Evolutionary conservation across 2,329 filamentous ascomycete species (phyloP).

Genomic region (Ustilaginoidea virens): DNA sequence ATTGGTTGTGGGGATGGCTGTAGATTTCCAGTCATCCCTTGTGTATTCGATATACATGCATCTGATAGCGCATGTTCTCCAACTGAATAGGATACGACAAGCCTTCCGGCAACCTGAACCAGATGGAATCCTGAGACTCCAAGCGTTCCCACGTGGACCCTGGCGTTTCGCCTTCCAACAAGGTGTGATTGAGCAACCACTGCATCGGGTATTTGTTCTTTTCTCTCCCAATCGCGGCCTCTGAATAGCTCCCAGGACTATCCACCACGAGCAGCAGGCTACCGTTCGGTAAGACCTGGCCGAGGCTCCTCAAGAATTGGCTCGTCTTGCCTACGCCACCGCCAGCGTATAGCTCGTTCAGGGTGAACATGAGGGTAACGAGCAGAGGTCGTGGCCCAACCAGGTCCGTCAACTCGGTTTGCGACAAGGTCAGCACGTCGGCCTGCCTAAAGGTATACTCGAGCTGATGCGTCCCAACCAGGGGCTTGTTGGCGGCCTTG

Average conservation of each 20-base stretch:
- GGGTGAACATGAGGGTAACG: slow-evolving; percentile 78
- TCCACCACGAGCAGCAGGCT: slow-evolving; percentile 75
- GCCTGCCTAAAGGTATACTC: slow-evolving; percentile 26
- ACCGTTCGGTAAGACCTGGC: slow-evolving; percentile 36
- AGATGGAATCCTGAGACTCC: slow-evolving; percentile 59
- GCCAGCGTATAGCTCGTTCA: slow-evolving; percentile 84
- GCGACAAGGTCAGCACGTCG: slow-evolving; percentile 31
- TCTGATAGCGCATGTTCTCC: slow-evolving; percentile 91
- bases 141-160: slow-evolving; percentile 55
- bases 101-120: slow-evolving; percentile 59
- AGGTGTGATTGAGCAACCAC: slow-evolving; percentile 74
- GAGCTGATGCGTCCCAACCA: slow-evolving; percentile 26
- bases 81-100: slow-evolving; percentile 70
- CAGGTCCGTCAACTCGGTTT: slow-evolving; percentile 16
- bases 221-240: slow-evolving; percentile 51
- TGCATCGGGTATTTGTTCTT: slow-evolving; percentile 75
- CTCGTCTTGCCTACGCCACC: slow-evolving; percentile 62
- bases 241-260: slow-evolving; percentile 86
- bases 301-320: slow-evolving; percentile 55
- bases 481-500: slow-evolving; percentile 26
- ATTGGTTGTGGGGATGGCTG: too few species aligned
- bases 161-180: slow-evolving; percentile 33
- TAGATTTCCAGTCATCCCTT: background rate
- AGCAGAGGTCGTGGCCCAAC: slow-evolving; percentile 29
- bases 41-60: slow-evolving; percentile 56